phyloP scores from a whole-genome alignment of 306 rosid genomes.

The Cucurbita moschata region DNA sequence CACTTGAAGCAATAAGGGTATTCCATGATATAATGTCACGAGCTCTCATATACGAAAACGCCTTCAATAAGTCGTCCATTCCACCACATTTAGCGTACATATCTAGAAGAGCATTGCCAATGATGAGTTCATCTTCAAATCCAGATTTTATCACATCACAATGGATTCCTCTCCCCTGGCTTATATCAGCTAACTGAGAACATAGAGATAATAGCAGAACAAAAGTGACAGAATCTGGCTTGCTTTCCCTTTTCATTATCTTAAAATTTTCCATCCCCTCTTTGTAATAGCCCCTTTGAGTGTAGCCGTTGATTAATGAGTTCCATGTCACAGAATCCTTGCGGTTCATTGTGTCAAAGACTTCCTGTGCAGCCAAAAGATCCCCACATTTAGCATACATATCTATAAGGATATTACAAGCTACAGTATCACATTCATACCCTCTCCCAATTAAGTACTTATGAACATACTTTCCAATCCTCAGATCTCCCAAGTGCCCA shows the following conservation, averaged over 20 bases:
- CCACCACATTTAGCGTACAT: slow-evolving; percentile 26
- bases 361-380: slow-evolving; percentile 25
- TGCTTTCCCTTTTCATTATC: slow-evolving; percentile 13
- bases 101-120: slow-evolving; percentile 19
- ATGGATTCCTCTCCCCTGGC: slow-evolving; percentile 16
- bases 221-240: slow-evolving; percentile 16
- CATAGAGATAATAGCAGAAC: slow-evolving; percentile 13
- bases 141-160: slow-evolving; percentile 16
- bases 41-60: slow-evolving; percentile 14
- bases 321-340: slow-evolving; percentile 45
- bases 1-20: slow-evolving; percentile 18
- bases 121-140: slow-evolving; percentile 10
- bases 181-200: slow-evolving; percentile 9
- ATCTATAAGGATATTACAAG: slow-evolving; percentile 26
- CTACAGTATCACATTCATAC: slow-evolving; percentile 22
- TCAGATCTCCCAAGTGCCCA: slow-evolving; percentile 14
- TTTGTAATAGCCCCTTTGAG: slow-evolving; percentile 5
- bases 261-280: slow-evolving; percentile 17
- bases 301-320: slow-evolving; percentile 38
- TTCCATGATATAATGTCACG: slow-evolving; percentile 26
- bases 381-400: slow-evolving; percentile 44
- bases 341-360: slow-evolving; percentile 30
- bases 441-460: slow-evolving; percentile 28
- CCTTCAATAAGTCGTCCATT: background rate
- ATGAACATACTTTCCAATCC: slow-evolving; percentile 29